phyloP scores from a whole-genome alignment of 257 asterid genomes.

The Prunella vulgaris region DNA sequence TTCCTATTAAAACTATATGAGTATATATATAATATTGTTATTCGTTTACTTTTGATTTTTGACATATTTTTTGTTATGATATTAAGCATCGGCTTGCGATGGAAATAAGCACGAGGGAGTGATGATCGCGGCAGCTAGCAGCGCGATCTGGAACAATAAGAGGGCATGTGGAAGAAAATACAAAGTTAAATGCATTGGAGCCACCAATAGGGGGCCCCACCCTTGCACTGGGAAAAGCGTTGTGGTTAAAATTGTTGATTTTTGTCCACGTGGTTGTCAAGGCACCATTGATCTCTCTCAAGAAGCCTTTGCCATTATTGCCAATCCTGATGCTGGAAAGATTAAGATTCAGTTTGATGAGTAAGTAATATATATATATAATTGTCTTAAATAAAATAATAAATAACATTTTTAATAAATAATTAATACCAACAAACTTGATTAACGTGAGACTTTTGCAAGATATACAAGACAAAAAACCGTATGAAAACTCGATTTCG shows the following conservation, averaged over 20 bases:
- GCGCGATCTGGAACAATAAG: constrained; percentile 29
- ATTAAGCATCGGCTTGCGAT: constrained; percentile 38
- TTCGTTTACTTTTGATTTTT: too few species aligned
- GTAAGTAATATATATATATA: constrained; percentile 31
- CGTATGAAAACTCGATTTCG: too few species aligned
- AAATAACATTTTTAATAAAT: too few species aligned
- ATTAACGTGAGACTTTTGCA: too few species aligned
- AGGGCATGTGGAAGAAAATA: constrained; percentile 40
- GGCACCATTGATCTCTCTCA: constrained; percentile 48
- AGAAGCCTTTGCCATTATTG: constrained; percentile 45
- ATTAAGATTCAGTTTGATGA: constrained; percentile 24
- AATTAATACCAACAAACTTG: too few species aligned
- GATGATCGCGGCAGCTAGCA: constrained; percentile 48
- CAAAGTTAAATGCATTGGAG: constrained; percentile 38
- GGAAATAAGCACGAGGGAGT: constrained; percentile 33
- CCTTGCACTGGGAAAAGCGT: constrained; percentile 44
- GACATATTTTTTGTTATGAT: too few species aligned
- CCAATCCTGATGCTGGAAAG: constrained; percentile 43
- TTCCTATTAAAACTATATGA: too few species aligned
- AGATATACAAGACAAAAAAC: too few species aligned
- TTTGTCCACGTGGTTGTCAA: constrained; percentile 36
- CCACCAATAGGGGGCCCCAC: constrained; percentile 35
- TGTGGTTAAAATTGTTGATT: constrained; percentile 32
- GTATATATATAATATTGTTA: too few species aligned
- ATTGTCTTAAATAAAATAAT: too few species aligned